A percentile compares a stretch with the other conserved stretches of the same genome.
Conservation (phyloP, 2,329 filamentous ascomycete species). For the Biscogniauxia mediterranea region DNA sequence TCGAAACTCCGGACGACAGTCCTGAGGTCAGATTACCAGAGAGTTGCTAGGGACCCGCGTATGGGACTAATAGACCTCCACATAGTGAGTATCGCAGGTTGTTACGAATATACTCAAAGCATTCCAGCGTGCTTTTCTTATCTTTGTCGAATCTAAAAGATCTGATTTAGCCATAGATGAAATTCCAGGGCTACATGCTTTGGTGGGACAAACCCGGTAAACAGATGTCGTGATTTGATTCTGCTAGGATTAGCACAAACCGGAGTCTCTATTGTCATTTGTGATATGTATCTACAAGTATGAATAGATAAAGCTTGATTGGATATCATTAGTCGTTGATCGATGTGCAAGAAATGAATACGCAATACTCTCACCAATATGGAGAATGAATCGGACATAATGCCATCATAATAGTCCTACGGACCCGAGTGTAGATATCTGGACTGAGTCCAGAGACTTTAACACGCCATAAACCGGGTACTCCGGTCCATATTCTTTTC, state of each 20-base stretch:
- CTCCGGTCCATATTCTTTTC: neutral
- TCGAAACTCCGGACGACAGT: neutral
- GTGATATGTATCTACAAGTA: neutral
- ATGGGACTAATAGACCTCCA: neutral
- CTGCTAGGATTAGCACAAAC: neutral
- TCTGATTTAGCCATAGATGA: neutral
- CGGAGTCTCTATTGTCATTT: neutral
- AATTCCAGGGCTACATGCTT: neutral
- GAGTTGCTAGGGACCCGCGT: neutral
- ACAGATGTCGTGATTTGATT: neutral
- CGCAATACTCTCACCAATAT: neutral
- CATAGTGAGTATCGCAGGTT: neutral
- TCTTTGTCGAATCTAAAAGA: neutral
- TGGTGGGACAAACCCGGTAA: neutral
- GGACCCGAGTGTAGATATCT: neutral
- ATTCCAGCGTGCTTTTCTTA: neutral
- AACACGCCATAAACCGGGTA: neutral
- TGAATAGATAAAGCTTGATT: neutral
- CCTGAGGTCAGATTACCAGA: neutral
- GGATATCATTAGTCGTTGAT: neutral
- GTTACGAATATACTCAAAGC: neutral
- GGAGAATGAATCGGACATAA: neutral
- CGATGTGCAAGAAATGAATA: neutral
- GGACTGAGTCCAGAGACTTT: neutral
- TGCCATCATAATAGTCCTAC: neutral